Percentiles rank a stretch among this genome's conserved stretches.
Conservation (phyloP, 2,329 filamentous ascomycete species). For the Aspergillus calidoustus region DNA sequence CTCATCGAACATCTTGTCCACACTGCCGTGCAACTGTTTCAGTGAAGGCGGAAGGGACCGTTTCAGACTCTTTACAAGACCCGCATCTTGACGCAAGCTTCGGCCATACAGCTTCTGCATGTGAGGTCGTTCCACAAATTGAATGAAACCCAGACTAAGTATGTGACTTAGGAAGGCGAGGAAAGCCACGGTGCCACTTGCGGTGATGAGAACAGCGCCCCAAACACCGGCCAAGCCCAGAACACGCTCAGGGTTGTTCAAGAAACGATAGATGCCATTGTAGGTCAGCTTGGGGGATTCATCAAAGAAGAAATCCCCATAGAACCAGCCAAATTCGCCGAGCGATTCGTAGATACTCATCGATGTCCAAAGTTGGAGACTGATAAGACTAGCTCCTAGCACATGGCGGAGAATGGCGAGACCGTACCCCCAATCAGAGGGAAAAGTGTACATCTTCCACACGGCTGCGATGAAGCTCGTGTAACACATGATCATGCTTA, state of each 20-base stretch:
- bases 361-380: constrained; percentile 90
- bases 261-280: constrained; percentile 94
- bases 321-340: constrained; percentile 99
- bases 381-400: constrained; percentile 76
- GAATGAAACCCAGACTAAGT: constrained; percentile 83
- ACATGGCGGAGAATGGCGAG: constrained; percentile 85
- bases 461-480: constrained; percentile 85
- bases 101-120: constrained; percentile 97
- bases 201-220: constrained; percentile 92
- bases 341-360: constrained; percentile 93
- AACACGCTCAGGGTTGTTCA: constrained; percentile 96
- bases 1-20: constrained; percentile 84
- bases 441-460: constrained; percentile 95
- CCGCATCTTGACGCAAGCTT: constrained; percentile 81
- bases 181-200: constrained; percentile 83
- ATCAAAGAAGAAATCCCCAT: constrained; percentile 97
- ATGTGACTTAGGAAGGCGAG: constrained; percentile 85
- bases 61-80: constrained; percentile 88
- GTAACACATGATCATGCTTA: constrained; percentile 90
- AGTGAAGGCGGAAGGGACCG: constrained; percentile 83
- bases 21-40: constrained; percentile 79
- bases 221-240: constrained; percentile 94
- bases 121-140: constrained; percentile 92
- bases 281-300: constrained; percentile 88
- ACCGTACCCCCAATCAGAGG: constrained; percentile 84